A percentile compares a stretch with the other conserved stretches of the same genome.
Evolutionary conservation across 1,284 basidiomycete species (phyloP).

Genomic region (Microbotryum intermedium): DNA sequence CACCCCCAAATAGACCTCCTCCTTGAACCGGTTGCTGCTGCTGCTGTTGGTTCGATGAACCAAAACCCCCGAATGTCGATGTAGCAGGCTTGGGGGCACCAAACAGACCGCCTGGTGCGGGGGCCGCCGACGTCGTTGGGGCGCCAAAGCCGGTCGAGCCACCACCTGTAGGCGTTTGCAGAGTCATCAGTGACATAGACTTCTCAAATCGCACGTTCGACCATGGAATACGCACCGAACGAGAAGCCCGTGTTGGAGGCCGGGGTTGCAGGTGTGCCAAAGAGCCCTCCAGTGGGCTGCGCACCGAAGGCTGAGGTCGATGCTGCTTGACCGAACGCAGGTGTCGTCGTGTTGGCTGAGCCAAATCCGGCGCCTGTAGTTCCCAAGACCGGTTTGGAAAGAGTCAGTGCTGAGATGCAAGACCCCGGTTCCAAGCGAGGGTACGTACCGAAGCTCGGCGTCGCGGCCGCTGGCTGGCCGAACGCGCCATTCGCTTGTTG

Average conservation of each 20-base stretch:
- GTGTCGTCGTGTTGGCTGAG: slow-evolving; percentile 5
- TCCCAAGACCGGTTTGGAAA: neutral
- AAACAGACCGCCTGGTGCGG: slow-evolving; percentile 16
- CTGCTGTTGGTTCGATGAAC: slow-evolving; percentile 6
- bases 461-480: neutral
- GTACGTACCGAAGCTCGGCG: neutral
- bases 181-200: neutral
- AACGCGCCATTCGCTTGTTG: neutral
- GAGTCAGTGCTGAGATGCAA: neutral
- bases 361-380: slow-evolving; percentile 17
- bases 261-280: neutral
- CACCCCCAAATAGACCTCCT: slow-evolving; percentile 24
- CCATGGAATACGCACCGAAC: slow-evolving; percentile 9
- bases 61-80: slow-evolving; percentile 25
- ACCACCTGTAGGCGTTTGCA: neutral
- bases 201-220: neutral
- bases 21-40: slow-evolving; percentile 11
- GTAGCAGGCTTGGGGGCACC: slow-evolving; percentile 26
- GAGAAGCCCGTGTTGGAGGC: slow-evolving; percentile 19
- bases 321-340: slow-evolving; percentile 10
- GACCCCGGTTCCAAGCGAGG: neutral
- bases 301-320: slow-evolving; percentile 18
- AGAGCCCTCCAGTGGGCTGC: neutral
- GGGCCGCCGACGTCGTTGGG: neutral
- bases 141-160: slow-evolving; percentile 17